These are phyloP conservation scores for Colletotrichum sp. DNA, from an alignment of 2,329 filamentous ascomycete species.

Conservation along the genomic window DNA sequence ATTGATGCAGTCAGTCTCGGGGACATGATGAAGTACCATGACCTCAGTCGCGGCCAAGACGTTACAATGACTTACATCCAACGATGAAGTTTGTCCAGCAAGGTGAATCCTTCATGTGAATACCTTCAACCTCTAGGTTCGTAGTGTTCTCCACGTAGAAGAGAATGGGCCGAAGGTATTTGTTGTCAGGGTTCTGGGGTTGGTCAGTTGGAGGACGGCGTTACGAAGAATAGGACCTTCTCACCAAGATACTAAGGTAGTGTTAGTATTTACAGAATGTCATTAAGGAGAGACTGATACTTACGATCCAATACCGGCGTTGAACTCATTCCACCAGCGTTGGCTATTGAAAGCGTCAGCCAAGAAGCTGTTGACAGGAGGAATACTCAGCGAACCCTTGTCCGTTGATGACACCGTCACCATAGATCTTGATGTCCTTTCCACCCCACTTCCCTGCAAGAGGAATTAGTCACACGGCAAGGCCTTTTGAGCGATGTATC, in stretches of 20 bases:
- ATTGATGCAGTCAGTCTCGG: background rate
- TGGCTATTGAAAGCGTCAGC: conserved; percentile 25
- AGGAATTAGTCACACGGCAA: background rate
- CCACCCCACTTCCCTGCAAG: conserved; percentile 64
- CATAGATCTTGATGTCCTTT: conserved; percentile 64
- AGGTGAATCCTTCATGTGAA: conserved; percentile 65
- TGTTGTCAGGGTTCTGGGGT: conserved; percentile 53
- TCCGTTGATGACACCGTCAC: conserved; percentile 61
- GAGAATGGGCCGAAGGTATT: conserved; percentile 63
- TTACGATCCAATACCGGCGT: conserved; percentile 29
- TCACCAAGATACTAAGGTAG: background rate
- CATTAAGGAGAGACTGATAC: background rate
- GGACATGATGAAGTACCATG: too few relatives aligned
- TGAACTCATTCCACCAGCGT: conserved; percentile 48
- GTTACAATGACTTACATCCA: conserved; percentile 35
- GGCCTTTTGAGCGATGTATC: background rate
- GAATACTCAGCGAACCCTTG: conserved; percentile 39
- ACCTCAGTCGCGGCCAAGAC: background rate
- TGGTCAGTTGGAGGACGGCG: background rate
- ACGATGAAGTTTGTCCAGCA: conserved; percentile 71
- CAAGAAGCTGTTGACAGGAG: background rate
- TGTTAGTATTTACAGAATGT: background rate
- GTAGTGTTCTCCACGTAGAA: conserved; percentile 68
- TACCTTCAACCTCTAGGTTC: conserved; percentile 60
- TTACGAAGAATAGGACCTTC: background rate